Percentiles rank a stretch among this genome's conserved stretches.
phyloP scores from a whole-genome alignment of 129 eudicot genomes.

The Rutidosis leptorrhynchoides region DNA sequence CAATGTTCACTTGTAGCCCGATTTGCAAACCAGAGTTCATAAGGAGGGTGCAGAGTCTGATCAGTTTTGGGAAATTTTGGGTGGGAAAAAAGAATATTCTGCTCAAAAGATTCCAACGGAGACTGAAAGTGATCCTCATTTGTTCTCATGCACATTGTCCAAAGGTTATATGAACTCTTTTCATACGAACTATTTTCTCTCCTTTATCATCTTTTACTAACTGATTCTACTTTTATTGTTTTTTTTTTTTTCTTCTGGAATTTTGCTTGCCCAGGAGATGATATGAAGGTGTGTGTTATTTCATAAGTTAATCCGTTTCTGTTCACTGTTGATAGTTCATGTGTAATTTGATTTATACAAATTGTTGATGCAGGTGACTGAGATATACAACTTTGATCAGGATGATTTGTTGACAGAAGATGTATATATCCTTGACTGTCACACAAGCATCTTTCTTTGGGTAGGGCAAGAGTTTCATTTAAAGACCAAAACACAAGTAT shows the following conservation, averaged over 20 bases:
- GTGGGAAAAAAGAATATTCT: constrained; percentile 59
- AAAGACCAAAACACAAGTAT: constrained; percentile 51
- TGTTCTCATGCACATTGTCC: constrained; percentile 65
- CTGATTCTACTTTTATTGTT: constrained; percentile 21
- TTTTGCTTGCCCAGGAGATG: constrained; percentile 44
- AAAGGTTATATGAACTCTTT: constrained; percentile 41
- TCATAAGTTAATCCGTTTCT: constrained; percentile 1
- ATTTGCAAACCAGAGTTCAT: constrained; percentile 56
- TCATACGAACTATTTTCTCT: neutral
- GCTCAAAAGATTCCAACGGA: constrained; percentile 56
- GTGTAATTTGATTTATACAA: neutral
- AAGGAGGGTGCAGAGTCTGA: constrained; percentile 83
- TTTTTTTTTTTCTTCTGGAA: too few species aligned
- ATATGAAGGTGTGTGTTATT: constrained; percentile 52
- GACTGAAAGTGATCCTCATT: constrained; percentile 82
- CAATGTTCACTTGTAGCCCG: constrained; percentile 56
- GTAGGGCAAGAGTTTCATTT: constrained; percentile 65
- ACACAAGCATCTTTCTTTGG: constrained; percentile 69
- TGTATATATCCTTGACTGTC: constrained; percentile 64
- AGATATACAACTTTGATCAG: constrained; percentile 78
- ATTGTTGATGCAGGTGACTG: constrained; percentile 52
- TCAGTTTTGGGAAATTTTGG: constrained; percentile 85
- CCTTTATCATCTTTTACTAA: neutral
- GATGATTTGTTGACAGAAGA: constrained; percentile 92
- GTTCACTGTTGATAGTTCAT: neutral